A percentile compares a stretch with the other conserved stretches of the same genome.
Evolutionary conservation across 2,329 filamentous ascomycete species (phyloP).

Genomic region (Sporothrix schenckii): DNA sequence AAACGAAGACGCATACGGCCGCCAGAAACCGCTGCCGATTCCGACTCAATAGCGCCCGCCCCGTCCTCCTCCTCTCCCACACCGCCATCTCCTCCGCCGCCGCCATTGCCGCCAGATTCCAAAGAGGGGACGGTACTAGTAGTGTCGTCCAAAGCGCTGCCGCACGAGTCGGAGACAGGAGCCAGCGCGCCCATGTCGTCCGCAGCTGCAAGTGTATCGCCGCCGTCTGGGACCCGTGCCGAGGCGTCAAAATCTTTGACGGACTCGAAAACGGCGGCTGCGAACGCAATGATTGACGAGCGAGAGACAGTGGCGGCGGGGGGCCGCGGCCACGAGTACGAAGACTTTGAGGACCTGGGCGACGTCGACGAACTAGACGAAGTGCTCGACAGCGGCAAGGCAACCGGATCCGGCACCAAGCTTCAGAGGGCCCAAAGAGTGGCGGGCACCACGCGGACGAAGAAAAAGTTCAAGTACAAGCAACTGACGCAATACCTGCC

Average conservation of each 20-base stretch:
- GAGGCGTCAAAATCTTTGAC: background rate
- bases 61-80: constrained; percentile 23
- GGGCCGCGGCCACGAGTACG: constrained; percentile 23
- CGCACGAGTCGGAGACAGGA: constrained; percentile 24
- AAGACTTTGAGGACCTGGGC: constrained; percentile 23
- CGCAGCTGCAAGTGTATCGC: constrained; percentile 4
- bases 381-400: constrained; percentile 15
- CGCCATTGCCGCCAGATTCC: constrained; percentile 31
- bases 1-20: constrained; percentile 12
- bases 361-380: constrained; percentile 25
- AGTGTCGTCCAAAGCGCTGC: background rate
- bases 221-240: background rate
- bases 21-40: background rate
- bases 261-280: background rate
- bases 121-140: background rate
- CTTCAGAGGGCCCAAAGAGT: constrained; percentile 27
- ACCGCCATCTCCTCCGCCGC: constrained; percentile 29
- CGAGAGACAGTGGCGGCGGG: background rate
- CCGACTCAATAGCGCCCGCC: constrained; percentile 21
- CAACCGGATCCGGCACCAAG: constrained; percentile 27
- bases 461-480: constrained; percentile 30
- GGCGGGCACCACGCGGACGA: background rate
- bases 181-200: constrained; percentile 1
- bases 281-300: background rate
- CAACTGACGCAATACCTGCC: constrained; percentile 71